Conservation (phyloP, 805 yeast genomes). For the Ogataea populi-albae region DNA sequence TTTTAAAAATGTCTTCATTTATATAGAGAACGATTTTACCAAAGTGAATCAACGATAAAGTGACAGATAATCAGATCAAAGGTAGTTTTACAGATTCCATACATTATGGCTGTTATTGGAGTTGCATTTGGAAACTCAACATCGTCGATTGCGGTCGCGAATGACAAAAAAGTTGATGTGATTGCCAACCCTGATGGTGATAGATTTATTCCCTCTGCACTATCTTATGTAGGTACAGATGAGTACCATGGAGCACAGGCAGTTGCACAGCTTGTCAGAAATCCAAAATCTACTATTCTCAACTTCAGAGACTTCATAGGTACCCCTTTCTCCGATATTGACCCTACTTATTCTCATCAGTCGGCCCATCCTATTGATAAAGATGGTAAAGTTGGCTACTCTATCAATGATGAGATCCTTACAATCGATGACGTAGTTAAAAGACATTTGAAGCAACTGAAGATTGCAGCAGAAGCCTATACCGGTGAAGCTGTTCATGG, state of each 20-base stretch:
- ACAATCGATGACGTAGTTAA: constrained; percentile 74
- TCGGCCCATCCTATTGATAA: constrained; percentile 68
- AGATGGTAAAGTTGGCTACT: constrained; percentile 67
- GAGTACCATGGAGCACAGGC: constrained; percentile 99
- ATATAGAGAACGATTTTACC: too few species aligned
- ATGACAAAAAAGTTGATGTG: constrained; percentile 92
- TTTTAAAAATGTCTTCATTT: too few species aligned
- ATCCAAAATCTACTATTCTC: constrained; percentile 79
- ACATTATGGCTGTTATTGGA: constrained; percentile 71
- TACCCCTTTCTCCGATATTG: constrained; percentile 63
- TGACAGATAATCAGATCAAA: too few species aligned
- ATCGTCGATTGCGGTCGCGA: constrained; percentile 87
- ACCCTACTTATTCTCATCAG: constrained; percentile 57
- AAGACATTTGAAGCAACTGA: constrained; percentile 81
- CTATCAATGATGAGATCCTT: constrained; percentile 54
- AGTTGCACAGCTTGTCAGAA: constrained; percentile 84
- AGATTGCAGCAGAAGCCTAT: constrained; percentile 88
- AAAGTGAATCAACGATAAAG: too few species aligned
- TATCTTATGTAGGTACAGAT: constrained; percentile 89
- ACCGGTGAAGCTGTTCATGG: constrained; percentile 79
- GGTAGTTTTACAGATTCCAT: too few species aligned
- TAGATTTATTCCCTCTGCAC: constrained; percentile 89
- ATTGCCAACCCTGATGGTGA: constrained; percentile 99
- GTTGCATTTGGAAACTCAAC: constrained; percentile 95
- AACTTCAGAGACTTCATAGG: constrained; percentile 95